These are phyloP conservation scores for Begonia fuchsioides DNA, from an alignment of 306 rosid species.

Conservation along the genomic window DNA sequence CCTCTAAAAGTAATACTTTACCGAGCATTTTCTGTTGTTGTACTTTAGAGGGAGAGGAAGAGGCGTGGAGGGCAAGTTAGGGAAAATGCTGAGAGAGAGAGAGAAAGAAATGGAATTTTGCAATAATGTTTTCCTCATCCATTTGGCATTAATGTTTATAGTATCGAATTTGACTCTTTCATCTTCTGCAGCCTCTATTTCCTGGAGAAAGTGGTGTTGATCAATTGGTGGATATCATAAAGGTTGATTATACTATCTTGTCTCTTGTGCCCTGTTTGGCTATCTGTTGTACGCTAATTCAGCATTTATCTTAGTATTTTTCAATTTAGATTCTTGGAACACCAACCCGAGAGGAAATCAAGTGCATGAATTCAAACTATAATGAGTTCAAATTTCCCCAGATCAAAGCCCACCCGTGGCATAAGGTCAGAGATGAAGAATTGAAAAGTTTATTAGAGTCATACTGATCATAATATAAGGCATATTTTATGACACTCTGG, in stretches of 20 bases:
- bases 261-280: background rate
- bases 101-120: too few relatives aligned
- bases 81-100: too few relatives aligned
- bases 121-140: background rate
- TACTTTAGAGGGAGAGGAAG: too few relatives aligned
- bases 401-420: too few relatives aligned
- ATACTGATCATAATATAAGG: too few relatives aligned
- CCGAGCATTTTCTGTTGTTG: too few relatives aligned
- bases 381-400: conserved; percentile 73
- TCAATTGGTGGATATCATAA: too few relatives aligned
- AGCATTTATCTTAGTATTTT: conserved; percentile 9
- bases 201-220: conserved; percentile 92
- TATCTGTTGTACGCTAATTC: conserved; percentile 7
- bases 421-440: conserved; percentile 42
- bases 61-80: too few relatives aligned
- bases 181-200: conserved; percentile 73
- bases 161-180: conserved; percentile 4
- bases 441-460: background rate
- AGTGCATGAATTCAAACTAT: conserved; percentile 92
- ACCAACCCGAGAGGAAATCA: conserved; percentile 90
- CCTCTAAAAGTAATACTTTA: too few relatives aligned
- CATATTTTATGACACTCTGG: conserved; percentile 1
- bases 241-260: conserved; percentile 27
- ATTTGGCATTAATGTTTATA: background rate
- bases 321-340: too few relatives aligned